Evolutionary conservation across 2,329 filamentous ascomycete genomes (phyloP).

Genomic region (Triangularia setosa): DNA sequence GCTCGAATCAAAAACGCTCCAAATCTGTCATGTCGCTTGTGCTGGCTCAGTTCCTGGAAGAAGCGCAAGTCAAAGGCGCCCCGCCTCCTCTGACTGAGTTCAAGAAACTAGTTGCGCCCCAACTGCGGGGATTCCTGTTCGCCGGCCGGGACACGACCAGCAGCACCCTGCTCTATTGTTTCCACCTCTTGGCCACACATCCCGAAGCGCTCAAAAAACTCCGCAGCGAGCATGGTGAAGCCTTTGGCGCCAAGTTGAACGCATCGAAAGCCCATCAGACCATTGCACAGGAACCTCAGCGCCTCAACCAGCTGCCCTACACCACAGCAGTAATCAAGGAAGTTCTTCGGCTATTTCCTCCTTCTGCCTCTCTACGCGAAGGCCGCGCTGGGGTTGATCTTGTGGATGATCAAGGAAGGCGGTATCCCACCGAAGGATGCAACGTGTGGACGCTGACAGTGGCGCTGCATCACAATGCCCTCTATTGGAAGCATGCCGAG

Average conservation of each 20-base stretch:
- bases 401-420: conserved; percentile 38
- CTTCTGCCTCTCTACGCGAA: conserved; percentile 40
- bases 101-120: neutral
- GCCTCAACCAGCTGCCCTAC: conserved; percentile 49
- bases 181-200: conserved; percentile 20
- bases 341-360: conserved; percentile 48
- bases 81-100: neutral
- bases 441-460: conserved; percentile 21
- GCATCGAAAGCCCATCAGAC: conserved; percentile 26
- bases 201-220: conserved; percentile 25
- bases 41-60: neutral
- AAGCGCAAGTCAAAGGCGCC: neutral
- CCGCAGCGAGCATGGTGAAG: conserved; percentile 32
- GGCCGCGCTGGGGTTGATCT: conserved; percentile 35
- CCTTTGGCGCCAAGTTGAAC: conserved; percentile 42
- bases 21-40: neutral
- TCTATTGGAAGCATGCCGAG: neutral
- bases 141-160: conserved; percentile 23
- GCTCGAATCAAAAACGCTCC: neutral
- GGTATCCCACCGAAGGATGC: conserved; percentile 39
- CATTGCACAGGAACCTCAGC: conserved; percentile 40
- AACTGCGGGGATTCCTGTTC: neutral
- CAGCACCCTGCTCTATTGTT: conserved; percentile 14
- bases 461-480: neutral
- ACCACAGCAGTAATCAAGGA: conserved; percentile 52